Percentiles rank a stretch among this genome's conserved stretches.
phyloP scores from a whole-genome alignment of 148 eudicot genomes.

The Rhododendron ferrugineum region DNA sequence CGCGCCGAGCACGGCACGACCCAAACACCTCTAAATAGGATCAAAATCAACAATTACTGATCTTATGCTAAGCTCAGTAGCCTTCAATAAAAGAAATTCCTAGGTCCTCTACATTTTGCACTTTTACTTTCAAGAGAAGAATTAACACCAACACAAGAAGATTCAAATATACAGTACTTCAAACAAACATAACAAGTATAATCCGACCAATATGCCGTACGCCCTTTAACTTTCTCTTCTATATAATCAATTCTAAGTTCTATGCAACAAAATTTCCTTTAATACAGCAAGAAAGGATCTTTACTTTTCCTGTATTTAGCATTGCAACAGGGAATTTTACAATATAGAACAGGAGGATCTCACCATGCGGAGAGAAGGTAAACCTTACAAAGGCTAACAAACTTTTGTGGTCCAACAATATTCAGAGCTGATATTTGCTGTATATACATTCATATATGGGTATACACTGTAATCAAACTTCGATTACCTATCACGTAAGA shows the following conservation, averaged over 20 bases:
- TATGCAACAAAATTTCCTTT: not conserved
- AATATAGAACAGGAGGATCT: not conserved
- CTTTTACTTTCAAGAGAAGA: not conserved
- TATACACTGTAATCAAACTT: not conserved
- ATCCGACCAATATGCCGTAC: not conserved
- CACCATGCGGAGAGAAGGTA: not conserved
- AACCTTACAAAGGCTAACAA: not conserved
- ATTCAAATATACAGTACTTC: not conserved
- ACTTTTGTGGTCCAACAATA: not conserved
- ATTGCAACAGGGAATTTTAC: not conserved
- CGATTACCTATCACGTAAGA: constrained; percentile 50
- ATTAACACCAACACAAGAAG: not conserved
- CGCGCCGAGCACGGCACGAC: too few relatives aligned
- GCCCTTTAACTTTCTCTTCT: not conserved
- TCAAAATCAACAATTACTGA: not conserved
- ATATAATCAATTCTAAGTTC: not conserved
- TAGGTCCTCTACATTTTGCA: not conserved
- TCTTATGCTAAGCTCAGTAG: not conserved
- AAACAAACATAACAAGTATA: not conserved
- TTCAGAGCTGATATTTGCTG: not conserved
- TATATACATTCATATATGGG: not conserved
- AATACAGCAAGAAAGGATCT: not conserved
- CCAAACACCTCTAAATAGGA: too few relatives aligned
- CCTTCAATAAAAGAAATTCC: not conserved
- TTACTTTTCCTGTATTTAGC: not conserved